Evolutionary conservation across 2,329 filamentous ascomycete genomes (phyloP), one percentile per base, ranked within the genome.

Genomic region (Scedosporium boydii): DNA sequence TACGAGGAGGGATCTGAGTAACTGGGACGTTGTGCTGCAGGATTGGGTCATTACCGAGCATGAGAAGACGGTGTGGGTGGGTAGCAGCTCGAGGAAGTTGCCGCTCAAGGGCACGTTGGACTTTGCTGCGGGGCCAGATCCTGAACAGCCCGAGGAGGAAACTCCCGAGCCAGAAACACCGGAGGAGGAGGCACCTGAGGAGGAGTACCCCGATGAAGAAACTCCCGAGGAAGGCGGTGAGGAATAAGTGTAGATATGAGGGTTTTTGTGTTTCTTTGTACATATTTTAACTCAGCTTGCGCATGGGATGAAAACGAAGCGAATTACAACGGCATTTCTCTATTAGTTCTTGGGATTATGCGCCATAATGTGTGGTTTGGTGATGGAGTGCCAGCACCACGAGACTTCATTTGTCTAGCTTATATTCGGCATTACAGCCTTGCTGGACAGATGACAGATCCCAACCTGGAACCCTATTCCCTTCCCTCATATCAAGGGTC

Each of bases 21-120:
- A 92, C 77, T 97, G 93, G 93, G 90, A 96, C 67, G 78, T 83
- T 0, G 80, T 71, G 1, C 72, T 76, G n/a, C 93, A 97, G 80
- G 87, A 97, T 78, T 98, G 93, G 93, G 83, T 91, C 56, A 68
- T 85, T n/a, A 79, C 76, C 7, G 67, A 75, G 18, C 69, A 74
- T 57, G 69, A 77, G 63, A 86, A 86, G 78, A 83, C 72, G 62
- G 78, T 83, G 12, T 82, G 72, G 65, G 80, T 86, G 6, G 83
- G 83, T 2, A 75, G 78, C 66, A 84, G 80, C 69, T 85, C 82
- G 63, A 75, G 83, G 59, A 78, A 85, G 68, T 69, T 86, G 69
- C 77, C 78, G 1, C 74, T 85, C 41, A 71, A 66, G 44, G 73
- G 14, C 10, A 61, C n/a, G 46, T 46, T 61, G 59, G 59, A 38